Evolutionary conservation across 331 rosid species (phyloP), one percentile per base, ranked within the genome.

Genomic region (Malus hybrid): DNA sequence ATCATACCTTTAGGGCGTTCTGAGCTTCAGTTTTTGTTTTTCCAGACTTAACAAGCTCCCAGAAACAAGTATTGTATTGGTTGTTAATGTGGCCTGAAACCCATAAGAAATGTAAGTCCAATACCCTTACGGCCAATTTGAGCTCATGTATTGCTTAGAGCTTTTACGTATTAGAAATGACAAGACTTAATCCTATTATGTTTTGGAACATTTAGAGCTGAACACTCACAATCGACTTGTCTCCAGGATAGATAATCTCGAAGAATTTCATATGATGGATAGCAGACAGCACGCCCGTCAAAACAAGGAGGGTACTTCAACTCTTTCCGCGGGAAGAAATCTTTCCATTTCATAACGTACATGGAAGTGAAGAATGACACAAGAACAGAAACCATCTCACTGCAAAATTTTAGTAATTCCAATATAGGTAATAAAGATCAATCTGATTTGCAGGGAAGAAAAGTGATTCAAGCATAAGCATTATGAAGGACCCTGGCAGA

Each of bases 61-160:
- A 92, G 63, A 89, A 93, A 85, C 98, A 91, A 70, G 98, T 84
- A 82, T 93, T 93, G 67, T 89, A 93, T 74, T 91, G 98, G 77
- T 91, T 89, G 81, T 93, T 93, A 83, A 93, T 91, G 86, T 93
- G 97, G 73, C 89, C 89, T 86, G 86, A 78, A 34, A 55, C 9
- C 42, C 80, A 60, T 53, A 32, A 24, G 50, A 58, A 61, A 69
- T 48, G 15, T 33, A 16, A 26, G 19, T 18, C 30, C 19, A 14
- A 5, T 28, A 42, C 19, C 16, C 18, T 81, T 63, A 18, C 14
- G n/a, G 32, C 55, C 36, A 61, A 33, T 34, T 24, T 50, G 39
- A 70, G 19, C 20, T 0, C 3, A 39, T 10, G 56, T 52, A 48
- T 22, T 36, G 57, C 56, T n/a, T 15, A 28, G 28, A 56, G 70